Evolutionary conservation across 192 early-diverging fungal genomes (phyloP).

Genomic region (Coemansia interrupta): DNA sequence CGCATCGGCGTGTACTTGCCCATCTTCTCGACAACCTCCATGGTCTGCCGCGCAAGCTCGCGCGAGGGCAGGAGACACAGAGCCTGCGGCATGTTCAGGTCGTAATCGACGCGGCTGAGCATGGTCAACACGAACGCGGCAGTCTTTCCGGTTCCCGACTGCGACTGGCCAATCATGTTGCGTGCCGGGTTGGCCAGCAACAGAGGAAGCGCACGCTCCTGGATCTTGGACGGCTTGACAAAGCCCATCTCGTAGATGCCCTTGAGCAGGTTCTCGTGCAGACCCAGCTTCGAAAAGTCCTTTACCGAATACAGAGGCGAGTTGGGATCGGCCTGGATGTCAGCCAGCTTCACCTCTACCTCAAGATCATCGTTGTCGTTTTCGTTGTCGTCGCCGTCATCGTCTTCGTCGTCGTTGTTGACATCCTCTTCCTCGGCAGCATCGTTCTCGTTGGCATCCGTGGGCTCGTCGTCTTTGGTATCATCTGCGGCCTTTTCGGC

Average conservation of each 20-base stretch:
- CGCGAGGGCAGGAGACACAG: conserved; percentile 89
- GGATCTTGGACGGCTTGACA: conserved; percentile 90
- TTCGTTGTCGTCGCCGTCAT: background rate
- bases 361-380: conserved; percentile 30
- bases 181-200: conserved; percentile 80
- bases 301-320: conserved; percentile 77
- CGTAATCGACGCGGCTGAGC: conserved; percentile 78
- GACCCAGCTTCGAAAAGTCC: conserved; percentile 71
- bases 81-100: conserved; percentile 68
- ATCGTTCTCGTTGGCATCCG: background rate
- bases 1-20: conserved; percentile 83
- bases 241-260: conserved; percentile 94
- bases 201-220: conserved; percentile 88
- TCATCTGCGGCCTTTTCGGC: no score
- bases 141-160: conserved; percentile 97
- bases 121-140: conserved; percentile 94
- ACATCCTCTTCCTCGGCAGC: background rate
- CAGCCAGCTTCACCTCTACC: conserved; percentile 61
- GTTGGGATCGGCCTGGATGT: conserved; percentile 66
- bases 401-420: background rate
- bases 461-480: conserved; percentile 6
- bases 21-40: conserved; percentile 86
- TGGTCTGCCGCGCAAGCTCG: conserved; percentile 92
- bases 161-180: conserved; percentile 98
- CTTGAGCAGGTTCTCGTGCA: conserved; percentile 79